Evolutionary conservation across 2,329 filamentous ascomycete genomes (phyloP).

Genomic region (Pleurostoma richardsiae): DNA sequence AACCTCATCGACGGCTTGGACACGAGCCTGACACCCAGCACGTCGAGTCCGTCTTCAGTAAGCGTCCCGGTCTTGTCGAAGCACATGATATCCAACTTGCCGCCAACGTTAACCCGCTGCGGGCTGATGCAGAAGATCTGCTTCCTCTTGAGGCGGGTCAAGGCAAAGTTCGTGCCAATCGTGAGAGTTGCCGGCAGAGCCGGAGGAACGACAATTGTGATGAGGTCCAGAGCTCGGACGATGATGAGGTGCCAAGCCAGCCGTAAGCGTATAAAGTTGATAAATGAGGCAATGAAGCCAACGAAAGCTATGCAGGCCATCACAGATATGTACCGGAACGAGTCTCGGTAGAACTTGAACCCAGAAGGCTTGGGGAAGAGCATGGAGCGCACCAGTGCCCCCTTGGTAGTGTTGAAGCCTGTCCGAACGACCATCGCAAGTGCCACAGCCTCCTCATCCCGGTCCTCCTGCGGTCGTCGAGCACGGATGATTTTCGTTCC

Average conservation of each 20-base stretch:
- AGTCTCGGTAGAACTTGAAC: slow-evolving; percentile 98
- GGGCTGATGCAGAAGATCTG: slow-evolving; percentile 97
- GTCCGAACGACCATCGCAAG: slow-evolving; percentile 90
- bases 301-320: slow-evolving; percentile 84
- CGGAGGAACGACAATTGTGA: slow-evolving; percentile 95
- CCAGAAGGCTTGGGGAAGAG: slow-evolving; percentile 96
- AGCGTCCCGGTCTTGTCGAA: slow-evolving; percentile 99
- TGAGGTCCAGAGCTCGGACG: slow-evolving; percentile 85
- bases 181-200: slow-evolving; percentile 91
- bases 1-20: slow-evolving; percentile 60
- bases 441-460: slow-evolving; percentile 82
- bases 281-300: slow-evolving; percentile 84
- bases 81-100: slow-evolving; percentile 92
- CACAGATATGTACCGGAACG: slow-evolving; percentile 94
- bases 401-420: slow-evolving; percentile 97
- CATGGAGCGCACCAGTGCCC: slow-evolving; percentile 93
- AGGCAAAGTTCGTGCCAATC: slow-evolving; percentile 93
- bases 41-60: slow-evolving; percentile 92
- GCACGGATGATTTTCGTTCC: slow-evolving; percentile 95
- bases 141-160: slow-evolving; percentile 79
- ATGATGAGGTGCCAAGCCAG: slow-evolving; percentile 88
- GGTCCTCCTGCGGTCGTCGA: slow-evolving; percentile 78
- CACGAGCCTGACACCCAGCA: slow-evolving; percentile 80
- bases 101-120: slow-evolving; percentile 92
- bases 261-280: slow-evolving; percentile 85